Percentiles rank a stretch among this genome's conserved stretches.
Evolutionary conservation across 179 eudicot genomes (phyloP).

Genomic region (Camellia oleifera): DNA sequence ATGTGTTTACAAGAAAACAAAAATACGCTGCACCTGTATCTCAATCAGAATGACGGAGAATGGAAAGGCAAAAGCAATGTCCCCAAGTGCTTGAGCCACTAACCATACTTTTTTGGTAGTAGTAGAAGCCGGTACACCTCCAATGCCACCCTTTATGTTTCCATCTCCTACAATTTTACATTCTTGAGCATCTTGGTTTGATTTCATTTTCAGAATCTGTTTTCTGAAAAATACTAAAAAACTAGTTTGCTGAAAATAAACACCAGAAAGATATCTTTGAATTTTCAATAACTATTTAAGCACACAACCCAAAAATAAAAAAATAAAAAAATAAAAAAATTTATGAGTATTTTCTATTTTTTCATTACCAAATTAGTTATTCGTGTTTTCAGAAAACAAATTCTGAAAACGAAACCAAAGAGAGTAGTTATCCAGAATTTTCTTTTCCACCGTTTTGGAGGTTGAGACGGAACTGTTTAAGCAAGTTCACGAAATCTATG

Average conservation of each 20-base stretch:
- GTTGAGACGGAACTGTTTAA: background rate
- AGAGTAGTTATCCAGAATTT: too few species aligned
- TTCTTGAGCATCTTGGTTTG: background rate
- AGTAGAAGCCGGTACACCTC: slow-evolving; percentile 48
- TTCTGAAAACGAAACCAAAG: too few species aligned
- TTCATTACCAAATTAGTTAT: background rate
- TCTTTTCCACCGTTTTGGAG: too few species aligned
- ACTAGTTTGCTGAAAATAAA: too few species aligned
- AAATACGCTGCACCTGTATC: slow-evolving; percentile 54
- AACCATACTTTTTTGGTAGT: slow-evolving; percentile 60
- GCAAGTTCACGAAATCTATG: background rate
- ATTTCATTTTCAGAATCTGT: too few species aligned
- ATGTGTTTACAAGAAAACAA: background rate
- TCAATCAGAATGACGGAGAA: slow-evolving; percentile 68
- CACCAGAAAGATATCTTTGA: too few species aligned
- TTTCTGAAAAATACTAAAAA: too few species aligned
- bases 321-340: too few species aligned
- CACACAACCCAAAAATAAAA: too few species aligned
- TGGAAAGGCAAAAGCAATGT: slow-evolving; percentile 82
- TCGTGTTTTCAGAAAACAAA: background rate
- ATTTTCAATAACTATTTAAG: too few species aligned
- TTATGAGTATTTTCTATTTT: too few species aligned
- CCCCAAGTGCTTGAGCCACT: slow-evolving; percentile 69
- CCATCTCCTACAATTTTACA: slow-evolving; percentile 45
- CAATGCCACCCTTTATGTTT: slow-evolving; percentile 43